Conservation (phyloP, 1,139 yeast genomes). For the Scheffersomyces cryptocercus region DNA sequence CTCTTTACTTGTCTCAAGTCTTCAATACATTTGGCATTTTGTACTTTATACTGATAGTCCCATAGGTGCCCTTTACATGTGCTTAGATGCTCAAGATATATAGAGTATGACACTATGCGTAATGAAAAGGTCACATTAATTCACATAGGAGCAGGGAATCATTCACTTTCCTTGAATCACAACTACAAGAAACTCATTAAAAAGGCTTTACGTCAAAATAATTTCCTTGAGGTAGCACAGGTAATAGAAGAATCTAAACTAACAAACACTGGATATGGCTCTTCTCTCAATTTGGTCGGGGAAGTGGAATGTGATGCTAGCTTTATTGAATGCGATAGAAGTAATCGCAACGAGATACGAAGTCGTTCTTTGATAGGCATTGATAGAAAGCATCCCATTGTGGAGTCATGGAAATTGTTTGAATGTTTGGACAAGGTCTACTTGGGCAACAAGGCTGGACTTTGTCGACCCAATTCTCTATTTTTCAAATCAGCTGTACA, state of each 20-base stretch:
- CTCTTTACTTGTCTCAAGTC: background rate
- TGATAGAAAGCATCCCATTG: constrained; percentile 21
- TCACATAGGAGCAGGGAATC: constrained; percentile 47
- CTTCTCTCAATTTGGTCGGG: constrained; percentile 50
- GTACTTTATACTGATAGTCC: no score
- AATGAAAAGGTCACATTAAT: constrained; percentile 15
- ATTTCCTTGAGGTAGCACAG: constrained; percentile 14
- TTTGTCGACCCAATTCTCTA: background rate
- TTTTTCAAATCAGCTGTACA: background rate
- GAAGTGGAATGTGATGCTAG: constrained; percentile 53
- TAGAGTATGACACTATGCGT: background rate
- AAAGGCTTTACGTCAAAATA: constrained; percentile 16
- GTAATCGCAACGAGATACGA: background rate
- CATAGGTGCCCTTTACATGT: no score
- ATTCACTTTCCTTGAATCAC: constrained; percentile 16
- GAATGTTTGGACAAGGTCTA: constrained; percentile 15
- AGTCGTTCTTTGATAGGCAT: constrained; percentile 28
- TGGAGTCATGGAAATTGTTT: constrained; percentile 21
- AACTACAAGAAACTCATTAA: constrained; percentile 24
- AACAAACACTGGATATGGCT: constrained; percentile 61
- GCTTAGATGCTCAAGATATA: no score
- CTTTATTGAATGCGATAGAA: constrained; percentile 17
- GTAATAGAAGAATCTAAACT: constrained; percentile 44
- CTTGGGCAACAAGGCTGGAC: background rate
- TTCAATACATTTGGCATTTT: background rate